Evolutionary conservation across 2,329 filamentous ascomycete species (phyloP).

Genomic region (Huntiella abstrusa): DNA sequence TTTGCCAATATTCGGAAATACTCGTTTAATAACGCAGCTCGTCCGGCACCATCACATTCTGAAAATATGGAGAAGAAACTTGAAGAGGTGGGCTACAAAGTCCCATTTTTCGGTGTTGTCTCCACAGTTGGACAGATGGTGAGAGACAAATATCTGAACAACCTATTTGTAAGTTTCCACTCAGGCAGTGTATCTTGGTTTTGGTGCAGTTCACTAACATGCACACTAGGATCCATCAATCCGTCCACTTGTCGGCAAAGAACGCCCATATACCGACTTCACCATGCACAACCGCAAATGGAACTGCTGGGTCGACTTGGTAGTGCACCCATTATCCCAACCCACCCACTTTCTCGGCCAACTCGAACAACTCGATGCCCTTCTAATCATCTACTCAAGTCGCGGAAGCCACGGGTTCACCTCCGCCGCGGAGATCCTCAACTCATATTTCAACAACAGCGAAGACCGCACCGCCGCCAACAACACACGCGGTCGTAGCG

Average conservation of each 20-base stretch:
- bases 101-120: slow-evolving; percentile 9
- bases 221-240: not conserved
- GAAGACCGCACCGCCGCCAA: not conserved
- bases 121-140: slow-evolving; percentile 7
- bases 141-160: slow-evolving; percentile 7
- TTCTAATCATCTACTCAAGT: slow-evolving; percentile 8
- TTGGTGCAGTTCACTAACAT: too few relatives aligned
- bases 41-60: not conserved
- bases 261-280: slow-evolving; percentile 6
- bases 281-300: slow-evolving; percentile 5
- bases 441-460: slow-evolving; percentile 1
- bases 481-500: not conserved
- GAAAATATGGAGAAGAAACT: not conserved
- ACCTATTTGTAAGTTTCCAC: slow-evolving; percentile 9
- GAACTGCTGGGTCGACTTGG: slow-evolving; percentile 11
- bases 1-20: not conserved
- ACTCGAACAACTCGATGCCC: slow-evolving; percentile 8
- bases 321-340: slow-evolving; percentile 9
- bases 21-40: not conserved
- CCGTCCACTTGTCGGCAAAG: not conserved
- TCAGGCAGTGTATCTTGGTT: not conserved
- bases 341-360: slow-evolving; percentile 11
- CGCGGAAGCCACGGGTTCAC: slow-evolving; percentile 2
- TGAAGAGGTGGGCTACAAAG: slow-evolving; percentile 7
- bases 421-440: slow-evolving; percentile 8